Evolutionary conservation across 495 filamentous ascomycete genomes (phyloP), one percentile per base, ranked within the genome.

Genomic region (Pseudoneurospora amorphoporcata): DNA sequence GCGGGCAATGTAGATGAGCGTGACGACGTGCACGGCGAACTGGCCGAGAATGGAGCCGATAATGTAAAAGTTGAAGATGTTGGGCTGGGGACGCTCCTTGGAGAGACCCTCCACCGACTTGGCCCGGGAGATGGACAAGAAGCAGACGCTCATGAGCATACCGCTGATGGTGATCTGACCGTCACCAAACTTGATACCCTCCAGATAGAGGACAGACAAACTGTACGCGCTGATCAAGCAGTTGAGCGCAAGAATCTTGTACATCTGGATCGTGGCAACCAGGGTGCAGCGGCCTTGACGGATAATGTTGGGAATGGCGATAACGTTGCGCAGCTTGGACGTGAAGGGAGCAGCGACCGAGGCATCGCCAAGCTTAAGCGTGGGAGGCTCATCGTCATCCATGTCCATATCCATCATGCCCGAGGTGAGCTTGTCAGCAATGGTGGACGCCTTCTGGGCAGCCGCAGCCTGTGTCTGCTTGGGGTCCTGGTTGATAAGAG

Each of bases 121-220:
- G 45, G 95, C 95, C 61, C 95, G 90, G 29, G 95, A 98, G 76
- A 99, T 95, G 37, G 93, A 97, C 78, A 99, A 84, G 86, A 98
- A 99, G 86, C 95, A 99, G 69, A 99, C 95, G 80, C 94, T 98
- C 96, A 99, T 97, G 82, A 99, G 88, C 93, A 99, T 98, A 75
- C 95, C 95, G 75, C 94, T 97, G 80, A 99, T 98, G 37, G 95
- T 99, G 61, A 97, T 94, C 81, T 99, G 95, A 39, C 95, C 94
- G 82, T 99, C 95, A 68, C 95, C 94, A 77, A 99, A 99, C 83
- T 99, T 99, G 86, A 99, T 99, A 71, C 95, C 95, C 76, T 98
- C 95, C 8, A 99, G 85, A 78, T 99, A 99, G 61, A 99, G 86
- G 42, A 99, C 95, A 81, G 91, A 94, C 76, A 98, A 81, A 84